phyloP scores from a whole-genome alignment of 108 stramenopile species.

The Mediolabrus comicus region DNA sequence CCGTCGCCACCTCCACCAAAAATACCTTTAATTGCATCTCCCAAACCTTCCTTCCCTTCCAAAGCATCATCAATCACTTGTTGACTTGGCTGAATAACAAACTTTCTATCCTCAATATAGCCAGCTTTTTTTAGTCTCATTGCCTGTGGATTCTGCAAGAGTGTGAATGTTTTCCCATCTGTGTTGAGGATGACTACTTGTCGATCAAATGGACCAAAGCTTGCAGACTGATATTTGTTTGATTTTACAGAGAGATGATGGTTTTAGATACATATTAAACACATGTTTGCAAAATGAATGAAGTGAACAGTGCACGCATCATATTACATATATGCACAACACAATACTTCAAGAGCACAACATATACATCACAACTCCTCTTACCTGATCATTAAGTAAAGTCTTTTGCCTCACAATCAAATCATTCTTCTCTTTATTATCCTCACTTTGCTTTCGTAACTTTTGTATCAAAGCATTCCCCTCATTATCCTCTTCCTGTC shows the following conservation, averaged over 20 bases:
- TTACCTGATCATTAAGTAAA: slow-evolving; percentile 69
- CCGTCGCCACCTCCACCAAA: slow-evolving; percentile 42
- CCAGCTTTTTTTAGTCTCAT: slow-evolving; percentile 84
- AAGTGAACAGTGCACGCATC: background rate
- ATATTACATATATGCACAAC: background rate
- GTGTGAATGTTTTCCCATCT: slow-evolving; percentile 72
- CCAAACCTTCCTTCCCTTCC: slow-evolving; percentile 42
- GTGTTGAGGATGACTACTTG: slow-evolving; percentile 80
- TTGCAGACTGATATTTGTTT: slow-evolving; percentile 45
- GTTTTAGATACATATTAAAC: background rate
- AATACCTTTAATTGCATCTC: slow-evolving; percentile 44
- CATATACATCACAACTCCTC: background rate
- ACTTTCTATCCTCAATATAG: slow-evolving; percentile 72
- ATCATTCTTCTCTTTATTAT: slow-evolving; percentile 84
- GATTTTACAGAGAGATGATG: background rate
- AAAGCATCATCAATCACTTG: slow-evolving; percentile 69
- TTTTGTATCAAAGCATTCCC: slow-evolving; percentile 70
- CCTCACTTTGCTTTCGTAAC: slow-evolving; percentile 64
- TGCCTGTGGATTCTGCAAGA: slow-evolving; percentile 75
- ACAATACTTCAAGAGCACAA: background rate
- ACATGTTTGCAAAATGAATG: too few species aligned
- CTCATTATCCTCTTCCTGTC: slow-evolving; percentile 40
- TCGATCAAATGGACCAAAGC: slow-evolving; percentile 74
- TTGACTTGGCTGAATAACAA: slow-evolving; percentile 73
- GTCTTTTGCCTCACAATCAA: slow-evolving; percentile 61